phyloP scores from a whole-genome alignment of 441 rosid species.

The Euphorbia schlechtendalii region DNA sequence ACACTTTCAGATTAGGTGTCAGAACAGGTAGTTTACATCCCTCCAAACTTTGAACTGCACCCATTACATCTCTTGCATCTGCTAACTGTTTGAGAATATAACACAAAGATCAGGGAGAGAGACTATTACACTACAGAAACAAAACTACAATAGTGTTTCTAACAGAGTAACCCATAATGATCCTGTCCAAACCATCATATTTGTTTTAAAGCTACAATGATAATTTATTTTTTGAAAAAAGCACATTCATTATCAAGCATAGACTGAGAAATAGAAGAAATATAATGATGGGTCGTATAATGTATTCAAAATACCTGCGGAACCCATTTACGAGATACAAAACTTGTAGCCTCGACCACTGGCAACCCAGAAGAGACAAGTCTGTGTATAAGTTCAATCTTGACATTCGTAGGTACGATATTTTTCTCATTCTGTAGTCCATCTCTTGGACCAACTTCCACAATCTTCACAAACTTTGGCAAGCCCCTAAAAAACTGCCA shows the following conservation, averaged over 20 bases:
- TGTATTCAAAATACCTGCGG: constrained; percentile 59
- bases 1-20: constrained; percentile 84
- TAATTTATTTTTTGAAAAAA: not conserved
- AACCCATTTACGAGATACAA: constrained; percentile 98
- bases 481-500: constrained; percentile 55
- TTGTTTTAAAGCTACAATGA: not conserved
- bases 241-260: not conserved
- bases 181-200: constrained; percentile 1
- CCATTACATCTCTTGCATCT: constrained; percentile 93
- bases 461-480: constrained; percentile 89
- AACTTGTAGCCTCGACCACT: constrained; percentile 95
- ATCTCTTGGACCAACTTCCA: constrained; percentile 98
- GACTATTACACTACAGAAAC: not conserved
- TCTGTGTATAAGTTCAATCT: constrained; percentile 80
- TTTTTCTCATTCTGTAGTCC: constrained; percentile 93
- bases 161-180: not conserved
- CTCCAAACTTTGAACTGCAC: constrained; percentile 49
- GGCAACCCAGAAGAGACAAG: constrained; percentile 69
- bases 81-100: constrained; percentile 43
- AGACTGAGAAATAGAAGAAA: not conserved
- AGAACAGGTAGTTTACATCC: constrained; percentile 84
- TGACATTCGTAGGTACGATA: constrained; percentile 63
- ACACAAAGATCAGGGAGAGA: not conserved
- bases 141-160: not conserved
- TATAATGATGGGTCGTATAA: not conserved